Base-by-base conservation (phyloP, 371 early-diverging fungal genomes). In the Actinomortierella ambigua region DNA sequence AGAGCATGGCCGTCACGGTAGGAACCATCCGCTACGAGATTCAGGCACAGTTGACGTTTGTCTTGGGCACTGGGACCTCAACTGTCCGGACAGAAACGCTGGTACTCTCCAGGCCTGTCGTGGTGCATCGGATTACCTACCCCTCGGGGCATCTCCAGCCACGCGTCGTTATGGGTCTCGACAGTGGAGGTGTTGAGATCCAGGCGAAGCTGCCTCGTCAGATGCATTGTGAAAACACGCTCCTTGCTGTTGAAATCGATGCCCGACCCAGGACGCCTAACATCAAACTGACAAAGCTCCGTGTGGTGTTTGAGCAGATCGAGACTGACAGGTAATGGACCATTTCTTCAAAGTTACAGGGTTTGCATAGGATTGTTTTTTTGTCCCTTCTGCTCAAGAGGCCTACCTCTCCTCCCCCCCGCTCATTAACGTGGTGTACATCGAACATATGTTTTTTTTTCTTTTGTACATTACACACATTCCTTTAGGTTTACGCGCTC, bases 111-210 rank as follows among this genome's bases (percentile, higher is more conserved):
- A 46, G 60, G 47, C 75, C 75, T 5, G 60, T 73, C 1, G 26
- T 67, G 40, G 47, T 73, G 41, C 75, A 73, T 24, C 42, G 75
- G 40, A 73, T 73, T 34, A 68, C 67, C 5, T 73, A 73, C 50
- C 75, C 75, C 3, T 73, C 75, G 13, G 53, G 61, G 22, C 61
- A 66, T 42, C 53, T 73, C 18, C 75, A 67, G 15, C 75, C 75
- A 17, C 55, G 75, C 40, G 1, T 67, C 14, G 63, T 58, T 26
- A 39, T 56, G 50, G 75, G 75, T 0, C 17, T 73, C 47, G 75
- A 73, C 53, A 67, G 73, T 48, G 73, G 73, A 14, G 73, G 73
- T 3, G 73, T 73, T 0, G 73, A 73, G 47, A 73, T 73, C 20
- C 73, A 66, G 51, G 57, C 63, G 67, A 73, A 66, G 28, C 60